These are phyloP conservation scores for Serendipita indica DNA, from an alignment of 768 basidiomycete genomes.

Conservation along the genomic window DNA sequence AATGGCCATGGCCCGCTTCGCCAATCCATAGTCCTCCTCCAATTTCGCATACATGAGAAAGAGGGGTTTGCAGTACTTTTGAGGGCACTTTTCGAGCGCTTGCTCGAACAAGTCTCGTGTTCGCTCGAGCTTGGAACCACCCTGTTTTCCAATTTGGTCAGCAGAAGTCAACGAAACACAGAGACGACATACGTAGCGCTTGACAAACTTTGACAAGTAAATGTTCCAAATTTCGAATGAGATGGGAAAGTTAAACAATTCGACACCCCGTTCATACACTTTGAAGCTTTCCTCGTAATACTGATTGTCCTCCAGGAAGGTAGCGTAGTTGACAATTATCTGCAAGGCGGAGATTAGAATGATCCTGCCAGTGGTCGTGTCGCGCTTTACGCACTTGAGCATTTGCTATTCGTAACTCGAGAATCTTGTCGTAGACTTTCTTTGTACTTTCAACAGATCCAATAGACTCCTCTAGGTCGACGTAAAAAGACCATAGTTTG, in stretches of 20 bases:
- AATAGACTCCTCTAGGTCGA: conserved; percentile 94
- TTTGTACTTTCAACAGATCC: conserved; percentile 87
- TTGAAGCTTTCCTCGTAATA: conserved; percentile 99
- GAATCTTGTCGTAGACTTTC: conserved; percentile 86
- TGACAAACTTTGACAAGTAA: conserved; percentile 91
- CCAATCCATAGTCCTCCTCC: conserved; percentile 89
- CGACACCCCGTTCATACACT: conserved; percentile 94
- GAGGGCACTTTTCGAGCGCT: conserved; percentile 88
- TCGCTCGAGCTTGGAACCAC: conserved; percentile 85
- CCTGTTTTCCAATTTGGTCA: conserved; percentile 32
- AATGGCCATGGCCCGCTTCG: conserved; percentile 90
- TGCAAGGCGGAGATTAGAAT: conserved; percentile 7
- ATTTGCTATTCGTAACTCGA: conserved; percentile 93
- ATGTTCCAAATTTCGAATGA: conserved; percentile 99
- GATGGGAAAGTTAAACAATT: conserved; percentile 93
- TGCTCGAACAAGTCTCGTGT: conserved; percentile 97
- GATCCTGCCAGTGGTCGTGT: background rate
- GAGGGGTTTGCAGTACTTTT: conserved; percentile 85
- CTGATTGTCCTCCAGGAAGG: conserved; percentile 92
- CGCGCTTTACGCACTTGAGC: conserved; percentile 42
- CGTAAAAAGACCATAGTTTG: conserved; percentile 98
- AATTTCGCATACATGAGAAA: conserved; percentile 94
- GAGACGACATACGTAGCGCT: conserved; percentile 64
- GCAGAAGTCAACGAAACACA: background rate
- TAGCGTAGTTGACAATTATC: conserved; percentile 90